These are phyloP conservation scores for Kandelia obovata DNA, from an alignment of 345 rosid species.

Conservation along the genomic window DNA sequence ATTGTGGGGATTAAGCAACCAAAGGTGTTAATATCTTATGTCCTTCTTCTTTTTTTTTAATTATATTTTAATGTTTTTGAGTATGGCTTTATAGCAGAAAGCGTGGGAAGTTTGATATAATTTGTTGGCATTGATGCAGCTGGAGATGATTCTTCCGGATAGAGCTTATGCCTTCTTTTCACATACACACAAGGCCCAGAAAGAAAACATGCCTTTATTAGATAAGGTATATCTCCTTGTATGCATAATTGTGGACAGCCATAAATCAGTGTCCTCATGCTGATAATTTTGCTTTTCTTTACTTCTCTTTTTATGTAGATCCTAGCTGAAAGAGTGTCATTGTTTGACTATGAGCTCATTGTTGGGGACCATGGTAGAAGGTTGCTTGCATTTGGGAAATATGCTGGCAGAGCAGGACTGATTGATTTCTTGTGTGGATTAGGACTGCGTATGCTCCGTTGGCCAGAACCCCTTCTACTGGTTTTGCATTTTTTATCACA, in stretches of 20 bases:
- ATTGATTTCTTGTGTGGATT: slow-evolving; percentile 75
- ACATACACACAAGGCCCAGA: slow-evolving; percentile 86
- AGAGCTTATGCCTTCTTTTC: slow-evolving; percentile 93
- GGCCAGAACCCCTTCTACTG: background rate
- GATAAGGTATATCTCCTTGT: slow-evolving; percentile 51
- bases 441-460: slow-evolving; percentile 62
- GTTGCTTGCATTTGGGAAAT: slow-evolving; percentile 81
- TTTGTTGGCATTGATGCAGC: slow-evolving; percentile 33
- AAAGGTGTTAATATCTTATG: slow-evolving; percentile 34
- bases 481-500: background rate
- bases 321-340: slow-evolving; percentile 60
- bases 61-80: background rate
- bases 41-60: background rate
- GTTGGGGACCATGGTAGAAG: slow-evolving; percentile 67
- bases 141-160: slow-evolving; percentile 70
- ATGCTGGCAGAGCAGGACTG: slow-evolving; percentile 91
- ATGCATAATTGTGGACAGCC: background rate
- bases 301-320: slow-evolving; percentile 38
- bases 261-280: background rate
- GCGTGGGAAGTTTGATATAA: background rate
- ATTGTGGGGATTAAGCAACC: slow-evolving; percentile 85
- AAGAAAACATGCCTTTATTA: slow-evolving; percentile 77
- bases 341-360: slow-evolving; percentile 86
- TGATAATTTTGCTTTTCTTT: background rate
- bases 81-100: background rate